Conservation (phyloP, 192 early-diverging fungal genomes). For the Backusella westeae region DNA sequence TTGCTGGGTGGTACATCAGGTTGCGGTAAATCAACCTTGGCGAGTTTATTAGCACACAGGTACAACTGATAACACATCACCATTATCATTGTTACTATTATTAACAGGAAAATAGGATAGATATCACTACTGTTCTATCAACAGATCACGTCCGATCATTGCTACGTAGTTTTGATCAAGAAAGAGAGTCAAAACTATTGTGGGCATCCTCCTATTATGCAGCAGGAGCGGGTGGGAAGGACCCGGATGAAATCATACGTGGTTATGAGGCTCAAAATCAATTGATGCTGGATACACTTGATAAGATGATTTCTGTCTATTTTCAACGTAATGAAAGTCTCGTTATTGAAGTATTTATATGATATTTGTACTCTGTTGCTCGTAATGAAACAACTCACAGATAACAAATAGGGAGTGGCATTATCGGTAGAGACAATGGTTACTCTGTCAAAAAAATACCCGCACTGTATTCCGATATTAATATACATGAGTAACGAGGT, state of each 20-base stretch:
- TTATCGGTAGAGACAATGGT: conserved; percentile 24
- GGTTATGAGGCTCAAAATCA: conserved; percentile 27
- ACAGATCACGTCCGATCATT: conserved; percentile 27
- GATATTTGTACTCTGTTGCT: background rate
- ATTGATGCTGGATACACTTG: conserved; percentile 15
- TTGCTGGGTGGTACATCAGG: conserved; percentile 27
- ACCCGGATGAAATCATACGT: background rate
- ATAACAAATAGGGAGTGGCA: conserved; percentile 17
- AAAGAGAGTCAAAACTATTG: conserved; percentile 1
- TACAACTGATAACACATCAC: background rate
- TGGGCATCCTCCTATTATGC: conserved; percentile 32
- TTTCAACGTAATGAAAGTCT: conserved; percentile 17
- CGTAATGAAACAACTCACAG: background rate
- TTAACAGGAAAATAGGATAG: conserved; percentile 7
- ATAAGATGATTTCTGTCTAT: conserved; percentile 18
- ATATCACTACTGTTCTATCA: conserved; percentile 26
- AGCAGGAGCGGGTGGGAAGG: background rate
- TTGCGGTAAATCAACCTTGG: conserved; percentile 28
- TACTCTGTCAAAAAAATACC: conserved; percentile 5
- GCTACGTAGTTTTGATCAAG: conserved; percentile 20
- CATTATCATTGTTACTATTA: background rate
- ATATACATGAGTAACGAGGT: conserved; percentile 30
- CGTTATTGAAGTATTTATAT: conserved; percentile 22
- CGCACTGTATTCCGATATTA: conserved; percentile 25
- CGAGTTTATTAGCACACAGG: conserved; percentile 21